Base-by-base conservation (phyloP, 257 asterid species). In the Eucommia ulmoides region DNA sequence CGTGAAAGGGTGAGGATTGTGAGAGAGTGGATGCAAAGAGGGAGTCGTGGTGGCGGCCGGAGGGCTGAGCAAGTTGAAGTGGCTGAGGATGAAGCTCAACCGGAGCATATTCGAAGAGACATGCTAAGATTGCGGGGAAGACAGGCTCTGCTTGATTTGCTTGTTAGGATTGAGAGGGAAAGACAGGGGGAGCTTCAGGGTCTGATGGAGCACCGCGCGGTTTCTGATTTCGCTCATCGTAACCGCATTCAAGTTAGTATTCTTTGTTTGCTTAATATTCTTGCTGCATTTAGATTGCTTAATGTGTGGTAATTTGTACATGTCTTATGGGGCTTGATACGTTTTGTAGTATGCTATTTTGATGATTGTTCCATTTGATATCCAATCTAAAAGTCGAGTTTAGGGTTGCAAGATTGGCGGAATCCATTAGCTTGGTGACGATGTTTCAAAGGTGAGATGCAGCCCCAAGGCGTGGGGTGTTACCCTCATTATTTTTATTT, bases 21-120 rank as follows among this genome's bases (percentile, higher is more conserved):
- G 63, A 81, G 98, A 74, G 93, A 85, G 69, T 76, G 80, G 94
- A 87, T 89, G 89, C 98, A 85, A 49, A 83, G 94, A 68, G 93
- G 89, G 33, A 51, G 78, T 38, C 76, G 75, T 21, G 64, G 70
- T 56, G 68, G 78, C 38, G 74, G 59, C 16, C 75, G 80, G 74
- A 76, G 80, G 74, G 93, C 72, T 61, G 84, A 61, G 33, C 88
- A 62, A 23, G 53, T 51, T 49, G 55, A 56, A 55, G 50, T 52
- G 38, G 64, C 56, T 55, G 84, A 69, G 53, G 92, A 72, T 51
- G 92, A 76, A 55, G 80, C 74, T 54, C 96, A 76, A 69, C 93
- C 84, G 41, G 96, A 80, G 65, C 93, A 78, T 64, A 67, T 72
- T 22, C 86, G 84, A 23, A 72, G 89, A 65, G 96, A 86, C 66